Evolutionary conservation across 2,329 filamentous ascomycete genomes (phyloP), one percentile per base, ranked within the genome.

Genomic region (Hypoxylon sp.): DNA sequence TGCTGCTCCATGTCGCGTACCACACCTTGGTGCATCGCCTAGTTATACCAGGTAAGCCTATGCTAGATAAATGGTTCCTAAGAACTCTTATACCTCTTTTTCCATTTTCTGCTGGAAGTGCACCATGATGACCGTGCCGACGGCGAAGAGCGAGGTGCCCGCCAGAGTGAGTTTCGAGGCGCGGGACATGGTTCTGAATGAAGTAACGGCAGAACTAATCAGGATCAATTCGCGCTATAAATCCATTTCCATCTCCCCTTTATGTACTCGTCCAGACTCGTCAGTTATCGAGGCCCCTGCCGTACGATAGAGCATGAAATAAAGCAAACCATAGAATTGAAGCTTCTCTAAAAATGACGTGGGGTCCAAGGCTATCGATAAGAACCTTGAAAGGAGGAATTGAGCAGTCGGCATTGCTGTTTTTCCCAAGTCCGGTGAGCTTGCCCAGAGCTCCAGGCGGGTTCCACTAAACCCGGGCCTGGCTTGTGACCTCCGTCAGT

Each of bases 1-100:
- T 97, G 94, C 76, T 96, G 93, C 76, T 98, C 95, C 84, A 97
- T 91, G 75, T 99, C 96, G 69, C 95, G 92, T 69, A 98, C 83
- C 42, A 99, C 96, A 45, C 96, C 96, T 71, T 91, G 88, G 76
- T 99, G 96, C 96, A 99, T 99, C 61, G 93, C 92, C 96, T 95
- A 67, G 2, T 44, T 24, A 36, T 8, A 40, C 28, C 16, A 58
- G 16, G 40, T 70, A 22, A 58, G 52, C 9, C 53, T 26, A n/a
- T 30, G 30, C 49, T 33, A 12, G 32, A 20, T 5, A 9, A 30
- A 28, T 38, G 11, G 4, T 12, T 26, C 1, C 2, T 4, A 18
- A 52, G 24, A 48, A 67, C 48, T 69, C 89, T 65, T 83, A n/a
- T n/a, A 97, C 95, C 69, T 88, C 86, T 84, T 92, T 90, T 77